A percentile compares a stretch with the other conserved stretches of the same genome.
These are phyloP conservation scores for Niveomyces coronatus DNA, from an alignment of 2,329 filamentous ascomycete genomes.

Conservation along the genomic window DNA sequence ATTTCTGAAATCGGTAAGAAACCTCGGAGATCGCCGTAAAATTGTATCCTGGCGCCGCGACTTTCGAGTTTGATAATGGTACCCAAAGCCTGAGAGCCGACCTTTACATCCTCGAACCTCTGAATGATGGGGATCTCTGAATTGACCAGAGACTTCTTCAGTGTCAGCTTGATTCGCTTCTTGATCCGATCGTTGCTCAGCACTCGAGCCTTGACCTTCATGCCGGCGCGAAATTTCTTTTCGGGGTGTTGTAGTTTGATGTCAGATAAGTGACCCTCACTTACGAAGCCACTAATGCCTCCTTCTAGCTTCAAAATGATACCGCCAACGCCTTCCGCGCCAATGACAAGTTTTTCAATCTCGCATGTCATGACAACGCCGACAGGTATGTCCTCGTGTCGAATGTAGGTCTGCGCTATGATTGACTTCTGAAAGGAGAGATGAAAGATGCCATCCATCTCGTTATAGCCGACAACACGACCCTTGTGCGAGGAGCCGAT, in stretches of 20 bases:
- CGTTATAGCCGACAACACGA: slow-evolving; percentile 77
- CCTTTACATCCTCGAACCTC: slow-evolving; percentile 60
- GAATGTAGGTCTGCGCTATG: slow-evolving; percentile 78
- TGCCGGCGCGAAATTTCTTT: slow-evolving; percentile 86
- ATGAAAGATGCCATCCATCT: slow-evolving; percentile 75
- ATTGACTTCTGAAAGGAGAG: slow-evolving; percentile 75
- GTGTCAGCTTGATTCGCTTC: slow-evolving; percentile 71
- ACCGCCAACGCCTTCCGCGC: slow-evolving; percentile 66
- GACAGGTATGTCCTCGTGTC: slow-evolving; percentile 80
- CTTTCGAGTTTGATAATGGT: slow-evolving; percentile 74
- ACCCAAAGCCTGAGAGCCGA: slow-evolving; percentile 71
- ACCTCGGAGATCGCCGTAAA: slow-evolving; percentile 73
- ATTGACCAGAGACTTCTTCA: slow-evolving; percentile 93
- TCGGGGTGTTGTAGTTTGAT: slow-evolving; percentile 83
- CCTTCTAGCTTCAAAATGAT: slow-evolving; percentile 77
- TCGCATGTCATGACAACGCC: slow-evolving; percentile 73
- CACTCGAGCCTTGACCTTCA: slow-evolving; percentile 75
- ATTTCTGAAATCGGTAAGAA: slow-evolving; percentile 93
- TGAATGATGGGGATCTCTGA: slow-evolving; percentile 74
- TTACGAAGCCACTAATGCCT: slow-evolving; percentile 78
- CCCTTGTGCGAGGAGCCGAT: slow-evolving; percentile 68
- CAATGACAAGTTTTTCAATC: slow-evolving; percentile 75
- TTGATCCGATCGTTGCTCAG: slow-evolving; percentile 68
- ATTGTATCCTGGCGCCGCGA: slow-evolving; percentile 80
- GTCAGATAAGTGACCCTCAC: slow-evolving; percentile 82